Percentiles rank a stretch among this genome's conserved stretches.
Evolutionary conservation across 2,329 filamentous ascomycete genomes (phyloP).

Genomic region (Microcyclospora tardicrescens): DNA sequence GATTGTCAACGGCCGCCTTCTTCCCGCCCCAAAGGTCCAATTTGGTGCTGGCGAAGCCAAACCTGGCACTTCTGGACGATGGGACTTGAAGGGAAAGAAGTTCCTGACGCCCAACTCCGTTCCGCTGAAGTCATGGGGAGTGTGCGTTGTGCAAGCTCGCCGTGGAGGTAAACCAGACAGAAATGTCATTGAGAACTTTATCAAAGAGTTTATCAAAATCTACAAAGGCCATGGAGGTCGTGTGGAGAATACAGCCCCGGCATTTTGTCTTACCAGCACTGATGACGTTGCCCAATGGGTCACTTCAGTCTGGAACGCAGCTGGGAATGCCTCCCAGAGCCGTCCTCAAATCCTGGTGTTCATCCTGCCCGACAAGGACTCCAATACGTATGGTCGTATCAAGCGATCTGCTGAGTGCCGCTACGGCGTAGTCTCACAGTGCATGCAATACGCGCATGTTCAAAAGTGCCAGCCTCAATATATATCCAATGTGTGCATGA

Average conservation of each 20-base stretch:
- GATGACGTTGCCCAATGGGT: slow-evolving; percentile 19
- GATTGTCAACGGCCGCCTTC: slow-evolving; percentile 50
- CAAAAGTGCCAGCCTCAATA: slow-evolving; percentile 64
- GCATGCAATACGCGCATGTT: slow-evolving; percentile 61
- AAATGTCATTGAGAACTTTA: slow-evolving; percentile 38
- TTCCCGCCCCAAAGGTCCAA: slow-evolving; percentile 57
- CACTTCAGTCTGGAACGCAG: slow-evolving; percentile 38
- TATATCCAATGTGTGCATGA: slow-evolving; percentile 88
- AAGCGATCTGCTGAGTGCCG: slow-evolving; percentile 85
- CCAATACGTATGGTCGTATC: slow-evolving; percentile 63
- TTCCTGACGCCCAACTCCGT: slow-evolving; percentile 53
- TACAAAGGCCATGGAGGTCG: slow-evolving; percentile 50
- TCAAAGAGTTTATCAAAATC: slow-evolving; percentile 47
- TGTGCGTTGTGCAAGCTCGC: slow-evolving; percentile 52
- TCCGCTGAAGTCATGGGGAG: slow-evolving; percentile 57
- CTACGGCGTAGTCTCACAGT: slow-evolving; percentile 71
- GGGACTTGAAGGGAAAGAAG: slow-evolving; percentile 74
- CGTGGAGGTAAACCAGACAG: slow-evolving; percentile 32
- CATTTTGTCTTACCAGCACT: slow-evolving; percentile 25
- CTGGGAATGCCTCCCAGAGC: slow-evolving; percentile 39
- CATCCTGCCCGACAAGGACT: slow-evolving; percentile 58
- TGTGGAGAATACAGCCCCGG: slow-evolving; percentile 35
- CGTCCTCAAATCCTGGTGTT: slow-evolving; percentile 69
- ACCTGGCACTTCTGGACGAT: slow-evolving; percentile 59
- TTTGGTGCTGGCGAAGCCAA: slow-evolving; percentile 45